phyloP scores from a whole-genome alignment of 306 rosid species.

The Ziziphus jujuba region DNA sequence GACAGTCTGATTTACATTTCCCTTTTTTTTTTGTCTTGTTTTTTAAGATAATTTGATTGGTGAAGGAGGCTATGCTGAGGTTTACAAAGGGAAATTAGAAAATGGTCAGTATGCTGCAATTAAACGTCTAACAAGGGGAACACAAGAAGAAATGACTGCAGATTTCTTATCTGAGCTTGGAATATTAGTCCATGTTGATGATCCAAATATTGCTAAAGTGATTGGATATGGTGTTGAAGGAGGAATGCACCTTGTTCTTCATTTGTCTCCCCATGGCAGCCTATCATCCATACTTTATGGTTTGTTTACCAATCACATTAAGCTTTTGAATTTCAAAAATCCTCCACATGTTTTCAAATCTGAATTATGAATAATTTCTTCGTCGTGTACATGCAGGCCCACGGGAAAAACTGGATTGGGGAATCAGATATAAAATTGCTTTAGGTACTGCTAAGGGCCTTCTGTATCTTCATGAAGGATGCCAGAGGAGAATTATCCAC shows the following conservation, averaged over 20 bases:
- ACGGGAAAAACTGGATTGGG: slow-evolving; percentile 80
- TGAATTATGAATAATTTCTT: slow-evolving; percentile 4
- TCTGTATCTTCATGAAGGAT: slow-evolving; percentile 83
- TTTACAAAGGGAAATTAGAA: slow-evolving; percentile 73
- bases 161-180: slow-evolving; percentile 99
- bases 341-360: slow-evolving; percentile 10
- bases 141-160: slow-evolving; percentile 92
- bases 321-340: slow-evolving; percentile 13
- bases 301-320: slow-evolving; percentile 24
- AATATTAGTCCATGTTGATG: slow-evolving; percentile 90
- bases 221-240: slow-evolving; percentile 98
- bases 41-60: slow-evolving; percentile 78
- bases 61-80: slow-evolving; percentile 99
- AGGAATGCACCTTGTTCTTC: slow-evolving; percentile 98
- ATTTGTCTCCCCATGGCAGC: slow-evolving; percentile 93
- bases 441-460: slow-evolving; percentile 91
- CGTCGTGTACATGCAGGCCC: slow-evolving; percentile 51
- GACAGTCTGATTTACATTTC: slow-evolving; percentile 28
- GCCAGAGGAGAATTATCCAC: slow-evolving; percentile 96
- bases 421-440: slow-evolving; percentile 62
- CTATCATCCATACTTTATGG: slow-evolving; percentile 86
- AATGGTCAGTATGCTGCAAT: slow-evolving; percentile 79
- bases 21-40: slow-evolving; percentile 6
- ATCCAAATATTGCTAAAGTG: slow-evolving; percentile 86
- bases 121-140: slow-evolving; percentile 72